Evolutionary conservation across 1,139 yeast species (phyloP), one percentile per base, ranked within the genome.

Genomic region (Torulaspora pretoriensis): DNA sequence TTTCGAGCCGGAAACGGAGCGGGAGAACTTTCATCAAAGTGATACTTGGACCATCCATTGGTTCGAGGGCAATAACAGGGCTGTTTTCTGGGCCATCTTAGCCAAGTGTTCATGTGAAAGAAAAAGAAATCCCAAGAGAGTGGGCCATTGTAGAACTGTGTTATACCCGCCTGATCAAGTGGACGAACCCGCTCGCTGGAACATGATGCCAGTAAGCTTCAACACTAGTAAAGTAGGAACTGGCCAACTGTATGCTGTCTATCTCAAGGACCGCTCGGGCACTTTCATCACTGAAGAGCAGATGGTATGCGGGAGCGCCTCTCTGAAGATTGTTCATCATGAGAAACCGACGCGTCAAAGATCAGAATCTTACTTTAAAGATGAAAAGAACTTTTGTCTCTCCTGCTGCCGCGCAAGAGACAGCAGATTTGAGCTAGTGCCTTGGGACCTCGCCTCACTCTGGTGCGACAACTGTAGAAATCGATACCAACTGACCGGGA

Each of bases 41-140:
- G 40, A 42, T 13, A 24, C 41, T 3, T 38, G 41, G 41, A 23
- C 31, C n/a, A 38, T 45, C 8, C 30, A 42, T 35, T 8, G 42
- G 14, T 22, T 42, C 8, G 23, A 33, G 10, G 46, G 46, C 14
- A n/a, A 19, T 12, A 45, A 45, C 22, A 29, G 5, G 13, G 23
- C 30, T n/a, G 39, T 36, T 4, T 24, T 47, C 9, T 26, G 35
- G 41, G 36, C 43, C 6, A 45, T 47, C 23, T 12, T 47, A 6
- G 17, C 28, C 23, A 24, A 35, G 22, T 42, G 46, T 30, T 34
- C 48, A 6, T 45, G 44, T 12, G 42, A 45, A 14, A 45, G 48
- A 16, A 45, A 45, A 28, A 43, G 38, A 36, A 40, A 35, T 13
- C 48, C 45, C 4, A 14, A 6, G 22, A 8, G 19, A 25, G n/a